These are phyloP conservation scores for Cryptosporidium parvum DNA, from an alignment of 169 alveolate species.

Conservation along the genomic window DNA sequence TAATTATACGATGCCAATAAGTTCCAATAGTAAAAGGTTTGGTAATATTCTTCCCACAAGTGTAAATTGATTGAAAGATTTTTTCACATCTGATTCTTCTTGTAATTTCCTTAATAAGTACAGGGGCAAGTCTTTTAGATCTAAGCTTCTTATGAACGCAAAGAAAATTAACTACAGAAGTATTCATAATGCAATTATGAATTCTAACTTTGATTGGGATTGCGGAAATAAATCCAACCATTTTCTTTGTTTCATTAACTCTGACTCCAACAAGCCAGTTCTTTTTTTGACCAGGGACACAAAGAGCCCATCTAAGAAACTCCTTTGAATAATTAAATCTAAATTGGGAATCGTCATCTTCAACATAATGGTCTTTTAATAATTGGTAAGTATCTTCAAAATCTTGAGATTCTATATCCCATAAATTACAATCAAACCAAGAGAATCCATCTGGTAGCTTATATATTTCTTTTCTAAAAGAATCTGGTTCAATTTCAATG, in stretches of 20 bases:
- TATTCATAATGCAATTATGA: slow-evolving; percentile 82
- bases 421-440: slow-evolving; percentile 92
- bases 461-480: slow-evolving; percentile 84
- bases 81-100: slow-evolving; percentile 94
- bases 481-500: slow-evolving; percentile 81
- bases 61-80: slow-evolving; percentile 96
- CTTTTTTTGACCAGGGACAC: slow-evolving; percentile 89
- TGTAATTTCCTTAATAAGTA: slow-evolving; percentile 96
- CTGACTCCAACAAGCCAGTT: slow-evolving; percentile 95
- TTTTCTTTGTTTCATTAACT: slow-evolving; percentile 82
- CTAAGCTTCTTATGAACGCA: slow-evolving; percentile 98
- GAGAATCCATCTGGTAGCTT: slow-evolving; percentile 92
- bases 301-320: slow-evolving; percentile 95
- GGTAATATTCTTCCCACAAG: slow-evolving; percentile 97
- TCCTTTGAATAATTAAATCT: slow-evolving; percentile 96
- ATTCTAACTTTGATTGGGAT: slow-evolving; percentile 91
- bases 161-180: slow-evolving; percentile 96
- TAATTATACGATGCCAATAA: slow-evolving; percentile 87
- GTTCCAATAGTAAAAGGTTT: slow-evolving; percentile 93
- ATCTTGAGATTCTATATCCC: slow-evolving; percentile 79
- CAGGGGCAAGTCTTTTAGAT: slow-evolving; percentile 91
- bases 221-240: slow-evolving; percentile 95
- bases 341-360: slow-evolving; percentile 96
- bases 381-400: slow-evolving; percentile 87
- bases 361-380: slow-evolving; percentile 95